phyloP scores from a whole-genome alignment of 2,329 filamentous ascomycete species.

The Conoideocrella luteorostrata region DNA sequence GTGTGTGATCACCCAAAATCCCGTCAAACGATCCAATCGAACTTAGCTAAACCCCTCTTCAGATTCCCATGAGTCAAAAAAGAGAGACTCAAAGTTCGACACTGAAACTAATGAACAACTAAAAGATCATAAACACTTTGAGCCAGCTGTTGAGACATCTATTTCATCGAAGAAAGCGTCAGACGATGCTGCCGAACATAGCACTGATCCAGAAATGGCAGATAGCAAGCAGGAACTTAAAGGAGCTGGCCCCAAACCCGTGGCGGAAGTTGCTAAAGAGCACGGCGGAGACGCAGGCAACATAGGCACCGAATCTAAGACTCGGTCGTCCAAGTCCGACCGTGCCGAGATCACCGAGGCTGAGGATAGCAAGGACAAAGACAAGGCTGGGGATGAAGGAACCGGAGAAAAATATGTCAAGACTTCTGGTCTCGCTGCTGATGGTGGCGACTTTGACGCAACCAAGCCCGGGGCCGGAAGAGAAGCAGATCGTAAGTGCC shows the following conservation, averaged over 20 bases:
- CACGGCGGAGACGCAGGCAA: constrained; percentile 26
- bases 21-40: not conserved
- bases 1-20: constrained; percentile 26
- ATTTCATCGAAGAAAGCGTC: constrained; percentile 7
- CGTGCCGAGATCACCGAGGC: not conserved
- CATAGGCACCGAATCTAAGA: not conserved
- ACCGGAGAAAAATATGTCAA: constrained; percentile 53
- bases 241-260: constrained; percentile 18
- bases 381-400: constrained; percentile 28
- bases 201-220: constrained; percentile 27
- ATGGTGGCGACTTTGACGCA: constrained; percentile 64
- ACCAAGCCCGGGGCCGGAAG: constrained; percentile 55
- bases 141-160: too few species aligned
- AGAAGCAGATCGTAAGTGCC: constrained; percentile 57
- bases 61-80: not conserved
- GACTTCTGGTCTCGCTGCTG: constrained; percentile 51
- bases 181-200: constrained; percentile 26
- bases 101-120: not conserved
- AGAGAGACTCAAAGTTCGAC: constrained; percentile 1
- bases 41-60: not conserved
- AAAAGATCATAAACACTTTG: not conserved
- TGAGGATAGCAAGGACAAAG: constrained; percentile 12
- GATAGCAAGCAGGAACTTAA: constrained; percentile 26
- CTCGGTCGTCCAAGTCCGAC: not conserved
- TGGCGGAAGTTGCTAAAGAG: constrained; percentile 29